Conservation (phyloP, 2,329 filamentous ascomycete genomes). For the Pseudophaeomoniella oleicola region DNA sequence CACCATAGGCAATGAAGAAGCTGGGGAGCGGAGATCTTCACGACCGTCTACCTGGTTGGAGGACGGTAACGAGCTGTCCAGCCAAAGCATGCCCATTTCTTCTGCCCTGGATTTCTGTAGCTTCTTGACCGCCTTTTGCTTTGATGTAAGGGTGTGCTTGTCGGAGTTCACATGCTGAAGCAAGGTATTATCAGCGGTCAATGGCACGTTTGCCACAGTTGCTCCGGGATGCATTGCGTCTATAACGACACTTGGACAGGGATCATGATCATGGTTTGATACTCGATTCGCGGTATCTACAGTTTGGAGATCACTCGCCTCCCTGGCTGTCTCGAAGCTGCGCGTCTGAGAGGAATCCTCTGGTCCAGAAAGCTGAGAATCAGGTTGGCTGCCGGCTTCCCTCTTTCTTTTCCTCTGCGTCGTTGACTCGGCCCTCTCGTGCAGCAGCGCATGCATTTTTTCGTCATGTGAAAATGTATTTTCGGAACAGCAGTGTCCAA, state of each 20-base stretch:
- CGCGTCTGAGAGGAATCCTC: not conserved
- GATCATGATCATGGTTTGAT: too few species aligned
- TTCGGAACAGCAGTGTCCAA: conserved; percentile 53
- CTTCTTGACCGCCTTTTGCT: not conserved
- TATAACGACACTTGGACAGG: too few species aligned
- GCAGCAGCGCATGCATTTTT: conserved; percentile 33
- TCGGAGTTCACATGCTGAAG: too few species aligned
- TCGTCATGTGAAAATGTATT: conserved; percentile 50
- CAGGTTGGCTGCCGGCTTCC: conserved; percentile 1
- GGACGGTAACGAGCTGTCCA: not conserved
- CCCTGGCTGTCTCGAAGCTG: not conserved
- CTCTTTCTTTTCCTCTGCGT: conserved; percentile 11
- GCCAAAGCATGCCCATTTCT: not conserved
- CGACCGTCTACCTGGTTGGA: too few species aligned
- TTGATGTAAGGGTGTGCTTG: not conserved
- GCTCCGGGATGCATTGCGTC: too few species aligned
- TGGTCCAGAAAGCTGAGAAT: not conserved
- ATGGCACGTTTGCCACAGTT: too few species aligned
- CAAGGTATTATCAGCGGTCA: too few species aligned
- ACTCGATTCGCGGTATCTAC: too few species aligned
- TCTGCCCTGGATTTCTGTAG: not conserved
- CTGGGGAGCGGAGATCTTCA: too few species aligned
- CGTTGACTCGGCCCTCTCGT: conserved; percentile 9
- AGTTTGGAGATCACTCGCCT: too few species aligned
- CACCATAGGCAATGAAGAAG: too few species aligned